Base-by-base conservation (phyloP, 495 filamentous ascomycete genomes). In the Xylaria acuta region DNA sequence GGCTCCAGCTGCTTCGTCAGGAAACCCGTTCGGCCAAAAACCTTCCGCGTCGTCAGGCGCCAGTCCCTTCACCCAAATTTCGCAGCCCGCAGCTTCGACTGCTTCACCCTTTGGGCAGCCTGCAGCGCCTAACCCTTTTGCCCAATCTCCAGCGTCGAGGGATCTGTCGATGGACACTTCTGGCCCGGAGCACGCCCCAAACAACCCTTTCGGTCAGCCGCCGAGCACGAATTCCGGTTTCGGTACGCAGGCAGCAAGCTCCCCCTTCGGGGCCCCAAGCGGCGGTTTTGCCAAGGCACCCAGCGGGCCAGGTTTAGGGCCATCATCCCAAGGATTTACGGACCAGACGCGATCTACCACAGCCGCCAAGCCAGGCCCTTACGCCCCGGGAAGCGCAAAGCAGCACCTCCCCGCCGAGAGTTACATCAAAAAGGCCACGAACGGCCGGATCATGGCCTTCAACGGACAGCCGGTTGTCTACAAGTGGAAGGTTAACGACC, bases 381-480 rank as follows among this genome's bases (percentile, higher is more conserved):
- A 86, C 58, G 78, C 72, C n/a, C 82, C 84, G 0, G 69, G 69
- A 66, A 80, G 82, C n/a, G 76, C 79, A 1, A 81, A 80, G 47
- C 81, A 85, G 47, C 85, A 86, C 53, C 84, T 84, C 0, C 69
- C 80, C n/a, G 62, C 81, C 7, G 77, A 75, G 1, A 77, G 74
- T 27, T 87, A 87, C 74, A 78, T 72, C 63, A 56, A 74, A 54
- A 80, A 72, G 32, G 72, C 71, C 45, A 66, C 73, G 45, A 77
- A 82, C 56, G 79, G 79, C 20, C 70, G 65, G 11, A 78, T 84
- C n/a, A 69, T 67, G 51, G 76, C 77, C 70, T 85, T 84, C 78
- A 83, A 83, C 59, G 81, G 80, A 47, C 81, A 81, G 71, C 80
- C 79, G 3, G 83, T 87, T 0, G 32, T 72, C 12, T 86, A 84